Base-by-base conservation (phyloP, 176 grass and related monocot genomes). In the Areca catechu region DNA sequence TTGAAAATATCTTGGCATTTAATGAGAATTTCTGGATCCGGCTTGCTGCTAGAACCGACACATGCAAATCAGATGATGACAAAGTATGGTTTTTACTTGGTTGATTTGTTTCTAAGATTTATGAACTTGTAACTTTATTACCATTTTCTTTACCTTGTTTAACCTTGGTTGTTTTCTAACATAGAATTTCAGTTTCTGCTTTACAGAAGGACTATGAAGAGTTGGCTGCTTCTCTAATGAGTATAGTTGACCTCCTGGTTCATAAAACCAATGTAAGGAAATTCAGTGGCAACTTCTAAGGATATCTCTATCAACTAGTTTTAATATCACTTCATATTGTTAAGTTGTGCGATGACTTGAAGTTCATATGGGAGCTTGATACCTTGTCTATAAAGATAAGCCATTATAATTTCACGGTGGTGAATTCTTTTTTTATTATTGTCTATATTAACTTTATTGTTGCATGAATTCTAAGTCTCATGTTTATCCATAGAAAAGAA, bases 1-100 rank as follows among this genome's bases (percentile, higher is more conserved):
- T 98, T 75, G 93, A 98, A 83, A 98, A 98, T 73, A 53, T 98
- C 29, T 61, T 98, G 56, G 75, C 93, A 57, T 89, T 98, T 14
- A 76, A 80, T 6, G 76, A 81, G 10, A 78, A 66, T 65, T 98
- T 98, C 71, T 98, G 84, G 87, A 78, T 92, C 74, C 80, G 84
- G 49, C 70, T 98, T 57, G 84, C 88, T 15, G 80, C 87, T 55
- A 84, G 84, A 75, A 78, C 77, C 70, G 87, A 92, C 59, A 78
- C 86, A 14, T 88, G 84, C 83, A 83, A 85, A 80, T 98, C 78
- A 4, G 93, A 98, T 75, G 93, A 98, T 77, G 93, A 92, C 70
- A 85, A 98, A 92, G 93, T 73, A 89, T 69, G 81, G 56, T 79
- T 92, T 76, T 22, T 5, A 79, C 61, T 80, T 53, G 53, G 28